Evolutionary conservation across 1,284 basidiomycete genomes (phyloP), one percentile per base, ranked within the genome.

Genomic region (Ustilago xerochloae): DNA sequence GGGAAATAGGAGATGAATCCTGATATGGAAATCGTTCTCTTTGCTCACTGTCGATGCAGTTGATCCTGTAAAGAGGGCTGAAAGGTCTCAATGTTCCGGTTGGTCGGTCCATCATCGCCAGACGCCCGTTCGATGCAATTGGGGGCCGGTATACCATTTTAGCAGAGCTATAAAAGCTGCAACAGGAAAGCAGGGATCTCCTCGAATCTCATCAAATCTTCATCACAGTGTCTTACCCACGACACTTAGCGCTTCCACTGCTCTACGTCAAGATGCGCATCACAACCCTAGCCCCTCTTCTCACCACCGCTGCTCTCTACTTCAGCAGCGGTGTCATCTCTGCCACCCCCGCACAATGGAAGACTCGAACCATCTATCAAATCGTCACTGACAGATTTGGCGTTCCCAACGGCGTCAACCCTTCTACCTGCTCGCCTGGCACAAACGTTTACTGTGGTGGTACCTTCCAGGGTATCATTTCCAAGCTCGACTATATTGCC

Each of bases 381-480:
- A 85, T 92, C 64, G 88, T 93, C 59, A 91, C 90, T 2, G 91
- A 93, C 84, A 90, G 91, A 30, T 93, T 89, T 79, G 90, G 91
- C 8, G 86, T 87, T 32, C 20, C 50, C 35, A 76, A 75, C 1
- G 79, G 79, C 20, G 41, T 45, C 29, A 46, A 77, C 3, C 73
- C 78, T 0, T 39, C 54, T 3, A 55, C 63, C 2, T 92, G 91
- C 80, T 85, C 90, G 72, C 86, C 88, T 7, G 85, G 84, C 35
- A 81, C 86, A 24, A 88, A 88, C 75, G 88, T 87, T 1, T 92
- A 89, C 88, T 92, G 91, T 73, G 91, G 91, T 22, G 91, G 92
- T 5, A 91, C 89, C 12, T 93, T 91, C 91, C 88, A 89, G 57
- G 90, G 90, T 2, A 89, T 92, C 77, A 88, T 88, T 58, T 87